phyloP scores from a whole-genome alignment of 1,284 basidiomycete species.

The Earliella scabrosa region DNA sequence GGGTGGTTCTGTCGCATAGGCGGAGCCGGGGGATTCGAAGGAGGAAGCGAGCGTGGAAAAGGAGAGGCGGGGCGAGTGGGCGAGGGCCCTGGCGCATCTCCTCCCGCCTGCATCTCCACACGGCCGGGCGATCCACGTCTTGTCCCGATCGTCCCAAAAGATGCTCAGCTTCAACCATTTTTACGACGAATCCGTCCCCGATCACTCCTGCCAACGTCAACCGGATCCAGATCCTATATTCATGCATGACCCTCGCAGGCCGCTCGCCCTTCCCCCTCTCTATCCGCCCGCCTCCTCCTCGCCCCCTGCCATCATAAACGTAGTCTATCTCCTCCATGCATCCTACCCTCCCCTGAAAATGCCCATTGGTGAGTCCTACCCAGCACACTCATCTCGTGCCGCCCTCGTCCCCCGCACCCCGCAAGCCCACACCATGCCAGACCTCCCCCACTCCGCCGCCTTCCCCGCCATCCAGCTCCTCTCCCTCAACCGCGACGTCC shows the following conservation, averaged over 20 bases:
- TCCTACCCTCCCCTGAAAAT: conserved; percentile 10
- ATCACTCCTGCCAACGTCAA: conserved; percentile 25
- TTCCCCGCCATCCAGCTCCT: conserved; percentile 17
- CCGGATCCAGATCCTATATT: conserved; percentile 27
- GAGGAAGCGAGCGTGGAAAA: conserved; percentile 21
- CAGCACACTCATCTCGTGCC: conserved; percentile 4
- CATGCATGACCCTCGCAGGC: conserved; percentile 19
- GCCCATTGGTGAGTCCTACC: conserved; percentile 21
- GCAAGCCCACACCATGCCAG: conserved; percentile 1
- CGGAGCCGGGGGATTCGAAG: conserved; percentile 17
- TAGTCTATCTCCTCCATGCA: conserved; percentile 20
- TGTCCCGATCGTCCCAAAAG: conserved; percentile 5
- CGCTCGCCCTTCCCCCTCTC: conserved; percentile 8
- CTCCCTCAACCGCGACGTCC: conserved; percentile 24
- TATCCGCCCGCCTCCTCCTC: conserved; percentile 1
- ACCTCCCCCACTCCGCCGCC: background rate
- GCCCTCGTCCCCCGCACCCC: background rate
- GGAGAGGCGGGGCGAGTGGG: conserved; percentile 1
- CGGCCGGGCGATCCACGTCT: background rate
- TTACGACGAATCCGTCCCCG: conserved; percentile 20
- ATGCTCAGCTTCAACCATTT: conserved; percentile 17
- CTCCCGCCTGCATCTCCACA: background rate
- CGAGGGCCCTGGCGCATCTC: conserved; percentile 1
- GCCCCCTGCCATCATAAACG: conserved; percentile 6
- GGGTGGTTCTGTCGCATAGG: conserved; percentile 10